Percentiles rank a stretch among this genome's conserved stretches.
Evolutionary conservation across 441 rosid species (phyloP).

Genomic region (Macaranga tanarius): DNA sequence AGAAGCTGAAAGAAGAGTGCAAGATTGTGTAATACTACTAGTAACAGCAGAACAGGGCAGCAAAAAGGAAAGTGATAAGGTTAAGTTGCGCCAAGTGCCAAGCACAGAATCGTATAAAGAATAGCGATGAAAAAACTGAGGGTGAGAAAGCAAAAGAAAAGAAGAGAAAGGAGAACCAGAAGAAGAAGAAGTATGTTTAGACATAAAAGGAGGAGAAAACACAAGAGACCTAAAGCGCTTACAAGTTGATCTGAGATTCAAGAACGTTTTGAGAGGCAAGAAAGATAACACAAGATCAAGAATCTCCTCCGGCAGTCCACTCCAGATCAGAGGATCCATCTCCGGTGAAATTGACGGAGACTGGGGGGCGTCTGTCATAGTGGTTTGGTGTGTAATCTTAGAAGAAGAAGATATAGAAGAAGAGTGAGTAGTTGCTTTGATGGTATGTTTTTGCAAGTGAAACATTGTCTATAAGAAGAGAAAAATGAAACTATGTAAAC

Average conservation of each 20-base stretch:
- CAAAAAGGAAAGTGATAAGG: slow-evolving; percentile 41
- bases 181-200: slow-evolving; percentile 40
- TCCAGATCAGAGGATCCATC: slow-evolving; percentile 85
- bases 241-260: slow-evolving; percentile 61
- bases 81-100: slow-evolving; percentile 53
- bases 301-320: slow-evolving; percentile 59
- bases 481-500: neutral
- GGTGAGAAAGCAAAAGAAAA: slow-evolving; percentile 75
- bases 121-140: slow-evolving; percentile 52
- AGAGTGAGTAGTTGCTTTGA: slow-evolving; percentile 14
- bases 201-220: slow-evolving; percentile 53
- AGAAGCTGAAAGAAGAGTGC: slow-evolving; percentile 51
- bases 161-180: slow-evolving; percentile 50
- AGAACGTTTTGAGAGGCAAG: slow-evolving; percentile 54
- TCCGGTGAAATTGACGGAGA: slow-evolving; percentile 18
- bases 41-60: slow-evolving; percentile 27
- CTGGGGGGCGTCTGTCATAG: neutral
- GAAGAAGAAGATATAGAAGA: slow-evolving; percentile 18
- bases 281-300: slow-evolving; percentile 59
- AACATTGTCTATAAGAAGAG: slow-evolving; percentile 22
- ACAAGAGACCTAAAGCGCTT: slow-evolving; percentile 57
- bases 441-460: slow-evolving; percentile 27
- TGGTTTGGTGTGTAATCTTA: neutral
- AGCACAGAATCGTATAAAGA: slow-evolving; percentile 55
- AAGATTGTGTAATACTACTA: slow-evolving; percentile 24